Conservation (phyloP, 129 eudicot species). For the Flaveria bidentis region DNA sequence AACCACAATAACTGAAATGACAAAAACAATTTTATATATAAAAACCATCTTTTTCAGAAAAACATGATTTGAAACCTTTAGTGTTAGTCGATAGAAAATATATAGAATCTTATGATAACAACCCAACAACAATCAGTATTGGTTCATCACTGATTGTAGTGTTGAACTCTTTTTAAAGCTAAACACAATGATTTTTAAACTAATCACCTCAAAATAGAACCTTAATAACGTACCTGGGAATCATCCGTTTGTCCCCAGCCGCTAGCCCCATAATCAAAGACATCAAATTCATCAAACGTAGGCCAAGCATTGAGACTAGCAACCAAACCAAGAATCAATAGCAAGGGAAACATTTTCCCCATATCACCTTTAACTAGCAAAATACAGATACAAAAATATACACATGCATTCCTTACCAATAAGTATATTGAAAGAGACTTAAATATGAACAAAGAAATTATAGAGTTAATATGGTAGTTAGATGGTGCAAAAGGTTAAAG, state of each 20-base stretch:
- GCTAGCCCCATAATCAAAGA: constrained; percentile 58
- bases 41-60: too few relatives aligned
- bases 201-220: not conserved
- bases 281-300: constrained; percentile 29
- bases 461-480: constrained; percentile 32
- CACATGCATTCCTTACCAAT: not conserved
- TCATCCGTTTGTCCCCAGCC: constrained; percentile 44
- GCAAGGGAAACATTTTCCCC: constrained; percentile 9
- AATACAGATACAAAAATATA: not conserved
- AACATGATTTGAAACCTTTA: too few relatives aligned
- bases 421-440: not conserved
- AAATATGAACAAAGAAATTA: constrained; percentile 21
- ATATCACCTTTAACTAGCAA: not conserved
- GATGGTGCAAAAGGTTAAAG: constrained; percentile 29
- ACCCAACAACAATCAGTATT: too few relatives aligned
- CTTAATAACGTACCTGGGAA: constrained; percentile 42
- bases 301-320: constrained; percentile 17
- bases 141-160: too few relatives aligned
- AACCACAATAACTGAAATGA: too few relatives aligned
- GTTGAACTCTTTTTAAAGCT: too few relatives aligned
- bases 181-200: too few relatives aligned
- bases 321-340: constrained; percentile 28
- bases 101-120: too few relatives aligned
- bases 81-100: too few relatives aligned
- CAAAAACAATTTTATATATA: too few relatives aligned